Conservation (phyloP, 2,329 filamentous ascomycete genomes). For the Arachnopeziza araneosa region DNA sequence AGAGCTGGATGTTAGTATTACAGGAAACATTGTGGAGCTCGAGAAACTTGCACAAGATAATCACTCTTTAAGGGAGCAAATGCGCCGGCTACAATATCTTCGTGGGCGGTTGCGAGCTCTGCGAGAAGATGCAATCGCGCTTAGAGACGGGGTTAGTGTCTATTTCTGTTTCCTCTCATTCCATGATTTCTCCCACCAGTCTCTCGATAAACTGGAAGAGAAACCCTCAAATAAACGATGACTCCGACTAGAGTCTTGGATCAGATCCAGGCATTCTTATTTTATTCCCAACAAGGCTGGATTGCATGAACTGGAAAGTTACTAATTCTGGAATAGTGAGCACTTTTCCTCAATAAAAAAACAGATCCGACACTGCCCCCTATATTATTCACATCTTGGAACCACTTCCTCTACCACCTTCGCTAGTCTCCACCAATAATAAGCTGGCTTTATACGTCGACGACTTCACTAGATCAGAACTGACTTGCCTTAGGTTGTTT, state of each 20-base stretch:
- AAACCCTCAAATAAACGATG: neutral
- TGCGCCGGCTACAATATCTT: neutral
- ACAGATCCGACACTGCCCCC: no score
- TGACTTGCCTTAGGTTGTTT: slow-evolving; percentile 18
- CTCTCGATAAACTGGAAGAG: neutral
- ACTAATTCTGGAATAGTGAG: neutral
- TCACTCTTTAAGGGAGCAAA: neutral
- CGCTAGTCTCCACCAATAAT: no score
- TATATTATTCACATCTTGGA: no score
- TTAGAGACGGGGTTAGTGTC: slow-evolving; percentile 12
- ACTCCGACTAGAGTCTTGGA: no score
- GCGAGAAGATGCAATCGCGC: neutral
- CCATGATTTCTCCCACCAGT: neutral
- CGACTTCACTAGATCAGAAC: neutral
- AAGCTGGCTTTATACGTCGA: neutral
- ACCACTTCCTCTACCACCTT: no score
- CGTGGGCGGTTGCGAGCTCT: neutral
- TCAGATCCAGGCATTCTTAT: no score
- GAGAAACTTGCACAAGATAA: neutral
- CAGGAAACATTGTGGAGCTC: slow-evolving; percentile 15
- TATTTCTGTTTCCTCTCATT: neutral
- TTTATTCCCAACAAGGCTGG: no score
- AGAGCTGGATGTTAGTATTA: slow-evolving; percentile 8
- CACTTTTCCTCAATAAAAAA: neutral
- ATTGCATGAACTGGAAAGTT: neutral